Evolutionary conservation across 1,284 basidiomycete genomes (phyloP), one percentile per base, ranked within the genome.

Genomic region (Microbotryum intermedium): DNA sequence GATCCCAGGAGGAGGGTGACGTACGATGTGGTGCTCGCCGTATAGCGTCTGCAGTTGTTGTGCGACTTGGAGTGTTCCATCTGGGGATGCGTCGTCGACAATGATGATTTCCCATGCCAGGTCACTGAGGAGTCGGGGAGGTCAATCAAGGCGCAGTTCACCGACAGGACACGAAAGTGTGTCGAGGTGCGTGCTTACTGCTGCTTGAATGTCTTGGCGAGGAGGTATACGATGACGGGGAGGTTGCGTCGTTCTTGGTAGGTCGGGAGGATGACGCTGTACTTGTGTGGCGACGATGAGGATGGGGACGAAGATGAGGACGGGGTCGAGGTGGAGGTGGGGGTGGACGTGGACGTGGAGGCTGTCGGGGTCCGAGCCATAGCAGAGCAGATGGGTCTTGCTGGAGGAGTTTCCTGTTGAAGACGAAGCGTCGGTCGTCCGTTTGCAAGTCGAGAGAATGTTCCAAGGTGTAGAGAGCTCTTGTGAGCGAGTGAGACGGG

Each of bases 201-300:
- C 72, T 86, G 81, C 49, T 78, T 75, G 65, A 92, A 91, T 3
- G 82, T 84, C 65, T 80, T 83, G 25, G 85, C 86, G 45, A 92
- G 77, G 2, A 92, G 77, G 86, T 87, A 92, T 26, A 88, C 74
- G 64, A 93, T 87, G 55, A 93, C 82, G 1, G 90, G 90, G 23
- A 94, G 76, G 73, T 94, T 93, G 77, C 88, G 88, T 70, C 90
- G 83, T 74, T 93, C 90, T 73, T 93, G 92, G 76, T 93, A 94
- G 2, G 90, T 93, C 47, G 90, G 90, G 13, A 93, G 79, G 71
- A 93, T 92, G 67, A 93, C 88, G 43, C 57, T 60, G 49, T 64
- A 66, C 57, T 66, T 66, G 64, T n/a, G 21, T 16, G 2, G 26
- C 46, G 26, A 23, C 13, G 13, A 39, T 16, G 11, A 13, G 34